A percentile compares a stretch with the other conserved stretches of the same genome.
Conservation (phyloP, 352 stramenopile species). For the Pythium guiyangense region DNA sequence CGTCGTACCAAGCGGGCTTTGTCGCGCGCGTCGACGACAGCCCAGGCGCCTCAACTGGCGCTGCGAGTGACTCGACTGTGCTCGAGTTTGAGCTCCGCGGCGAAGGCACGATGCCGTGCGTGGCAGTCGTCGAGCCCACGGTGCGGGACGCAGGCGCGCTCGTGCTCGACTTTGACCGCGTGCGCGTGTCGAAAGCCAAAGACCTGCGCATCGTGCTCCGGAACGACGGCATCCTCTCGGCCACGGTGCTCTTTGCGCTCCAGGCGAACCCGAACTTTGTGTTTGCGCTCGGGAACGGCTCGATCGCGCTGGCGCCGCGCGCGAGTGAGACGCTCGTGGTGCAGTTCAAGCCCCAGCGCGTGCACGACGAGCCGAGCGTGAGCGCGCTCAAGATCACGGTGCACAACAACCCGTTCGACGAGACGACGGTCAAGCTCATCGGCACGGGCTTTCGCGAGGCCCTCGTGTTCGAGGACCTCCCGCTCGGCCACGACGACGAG, state of each 20-base stretch:
- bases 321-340: constrained; percentile 54
- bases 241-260: constrained; percentile 90
- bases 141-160: constrained; percentile 60
- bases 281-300: constrained; percentile 71
- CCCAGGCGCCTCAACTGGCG: constrained; percentile 17
- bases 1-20: constrained; percentile 80
- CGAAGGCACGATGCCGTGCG: constrained; percentile 90
- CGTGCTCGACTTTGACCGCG: constrained; percentile 77
- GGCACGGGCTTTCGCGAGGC: constrained; percentile 82
- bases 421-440: constrained; percentile 64
- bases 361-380: constrained; percentile 50
- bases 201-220: constrained; percentile 63
- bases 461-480: constrained; percentile 86
- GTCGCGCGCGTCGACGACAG: constrained; percentile 79
- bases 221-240: constrained; percentile 91
- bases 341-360: constrained; percentile 81
- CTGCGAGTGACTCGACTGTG: constrained; percentile 14
- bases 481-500: constrained; percentile 62
- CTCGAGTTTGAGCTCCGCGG: constrained; percentile 90
- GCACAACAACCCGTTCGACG: constrained; percentile 90
- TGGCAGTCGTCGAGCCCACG: constrained; percentile 85
- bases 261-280: constrained; percentile 67
- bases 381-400: constrained; percentile 80
- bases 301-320: constrained; percentile 65
- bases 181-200: constrained; percentile 71